A percentile compares a stretch with the other conserved stretches of the same genome.
Evolutionary conservation across 495 filamentous ascomycete species (phyloP).

Genomic region (Viridothelium virens): DNA sequence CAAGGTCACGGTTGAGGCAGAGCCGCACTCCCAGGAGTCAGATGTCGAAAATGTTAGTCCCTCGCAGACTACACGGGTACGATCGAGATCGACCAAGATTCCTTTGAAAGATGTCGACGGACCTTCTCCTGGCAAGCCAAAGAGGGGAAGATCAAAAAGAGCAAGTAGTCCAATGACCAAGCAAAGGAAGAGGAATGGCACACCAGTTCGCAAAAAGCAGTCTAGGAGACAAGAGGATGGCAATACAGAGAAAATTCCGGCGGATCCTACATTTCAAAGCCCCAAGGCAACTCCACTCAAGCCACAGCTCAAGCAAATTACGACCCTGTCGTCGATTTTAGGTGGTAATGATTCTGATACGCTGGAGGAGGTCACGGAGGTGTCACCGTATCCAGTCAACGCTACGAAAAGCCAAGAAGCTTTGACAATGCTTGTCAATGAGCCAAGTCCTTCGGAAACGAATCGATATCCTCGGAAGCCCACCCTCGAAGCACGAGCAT

Average conservation of each 20-base stretch:
- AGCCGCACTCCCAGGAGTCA: constrained; percentile 27
- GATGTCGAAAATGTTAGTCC: constrained; percentile 25
- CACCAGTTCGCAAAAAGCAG: constrained; percentile 21
- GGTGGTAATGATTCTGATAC: neutral
- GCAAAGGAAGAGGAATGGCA: constrained; percentile 28
- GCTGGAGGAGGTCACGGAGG: neutral
- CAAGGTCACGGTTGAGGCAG: constrained; percentile 38
- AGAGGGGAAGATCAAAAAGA: constrained; percentile 25
- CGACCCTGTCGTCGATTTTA: neutral
- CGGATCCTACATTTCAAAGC: neutral
- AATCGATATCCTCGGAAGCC: too few relatives aligned
- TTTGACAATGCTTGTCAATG: neutral
- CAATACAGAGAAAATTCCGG: neutral
- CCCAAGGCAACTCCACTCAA: neutral
- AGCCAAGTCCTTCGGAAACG: neutral
- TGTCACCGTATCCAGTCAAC: neutral
- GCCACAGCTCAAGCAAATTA: neutral
- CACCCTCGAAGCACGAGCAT: too few relatives aligned
- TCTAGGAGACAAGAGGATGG: constrained; percentile 12
- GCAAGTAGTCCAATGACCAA: constrained; percentile 17
- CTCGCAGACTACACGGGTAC: constrained; percentile 17
- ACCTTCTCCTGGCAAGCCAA: constrained; percentile 25
- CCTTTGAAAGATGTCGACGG: constrained; percentile 28
- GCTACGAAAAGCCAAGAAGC: neutral
- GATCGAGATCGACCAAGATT: constrained; percentile 27